A percentile compares a stretch with the other conserved stretches of the same genome.
These are phyloP conservation scores for Boletus edulis DNA, from an alignment of 768 basidiomycete species.

Conservation along the genomic window DNA sequence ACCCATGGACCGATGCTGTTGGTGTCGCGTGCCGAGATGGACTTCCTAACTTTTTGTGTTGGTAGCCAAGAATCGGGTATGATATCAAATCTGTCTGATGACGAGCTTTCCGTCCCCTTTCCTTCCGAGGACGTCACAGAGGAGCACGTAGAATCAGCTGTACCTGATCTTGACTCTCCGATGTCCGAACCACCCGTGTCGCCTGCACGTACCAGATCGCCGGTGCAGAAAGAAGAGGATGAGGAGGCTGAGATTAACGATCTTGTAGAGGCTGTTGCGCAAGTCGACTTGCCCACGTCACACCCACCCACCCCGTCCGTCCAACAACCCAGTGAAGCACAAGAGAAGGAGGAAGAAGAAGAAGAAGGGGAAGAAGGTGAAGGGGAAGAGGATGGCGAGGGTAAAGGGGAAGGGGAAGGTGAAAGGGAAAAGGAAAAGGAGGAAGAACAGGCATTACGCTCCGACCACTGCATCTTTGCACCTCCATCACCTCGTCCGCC, in stretches of 20 bases:
- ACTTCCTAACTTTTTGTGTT: conserved; percentile 6
- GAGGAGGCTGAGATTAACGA: conserved; percentile 24
- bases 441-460: conserved; percentile 3
- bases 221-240: conserved; percentile 23
- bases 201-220: conserved; percentile 22
- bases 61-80: conserved; percentile 41
- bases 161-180: conserved; percentile 28
- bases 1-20: neutral
- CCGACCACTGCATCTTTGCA: neutral
- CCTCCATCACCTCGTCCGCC: conserved; percentile 16
- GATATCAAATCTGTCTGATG: conserved; percentile 37
- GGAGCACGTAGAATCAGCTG: conserved; percentile 7
- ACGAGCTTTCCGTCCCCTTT: conserved; percentile 27
- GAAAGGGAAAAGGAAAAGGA: conserved; percentile 8
- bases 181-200: conserved; percentile 35
- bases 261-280: conserved; percentile 3
- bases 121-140: conserved; percentile 9
- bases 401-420: conserved; percentile 13
- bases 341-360: conserved; percentile 13
- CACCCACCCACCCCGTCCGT: conserved; percentile 16
- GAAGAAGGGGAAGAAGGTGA: conserved; percentile 10
- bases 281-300: conserved; percentile 14
- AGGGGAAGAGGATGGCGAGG: conserved; percentile 5
- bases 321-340: conserved; percentile 8
- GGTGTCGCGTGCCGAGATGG: conserved; percentile 3